phyloP scores from a whole-genome alignment of 768 basidiomycete genomes.

The Russula griseocarnosa region DNA sequence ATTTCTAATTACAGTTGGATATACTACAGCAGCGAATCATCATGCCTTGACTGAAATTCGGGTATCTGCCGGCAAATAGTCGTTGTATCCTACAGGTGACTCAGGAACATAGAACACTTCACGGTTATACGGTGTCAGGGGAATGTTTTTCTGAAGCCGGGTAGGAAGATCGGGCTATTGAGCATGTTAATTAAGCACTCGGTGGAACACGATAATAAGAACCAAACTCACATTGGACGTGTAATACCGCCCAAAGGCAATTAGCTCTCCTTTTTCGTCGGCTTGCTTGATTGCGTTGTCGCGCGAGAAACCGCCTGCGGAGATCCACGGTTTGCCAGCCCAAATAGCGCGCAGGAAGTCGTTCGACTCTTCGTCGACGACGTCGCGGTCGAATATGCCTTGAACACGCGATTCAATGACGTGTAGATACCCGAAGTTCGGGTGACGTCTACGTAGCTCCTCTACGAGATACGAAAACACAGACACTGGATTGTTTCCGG shows the following conservation, averaged over 20 bases:
- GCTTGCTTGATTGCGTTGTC: conserved; percentile 40
- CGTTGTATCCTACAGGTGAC: neutral
- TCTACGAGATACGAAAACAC: conserved; percentile 50
- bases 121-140: conserved; percentile 32
- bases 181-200: neutral
- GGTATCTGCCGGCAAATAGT: neutral
- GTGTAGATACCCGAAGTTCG: conserved; percentile 43
- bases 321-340: conserved; percentile 41
- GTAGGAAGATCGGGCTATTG: conserved; percentile 37
- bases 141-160: conserved; percentile 32
- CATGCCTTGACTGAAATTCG: neutral
- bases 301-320: conserved; percentile 44
- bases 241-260: conserved; percentile 40
- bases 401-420: conserved; percentile 33
- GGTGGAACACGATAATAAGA: neutral
- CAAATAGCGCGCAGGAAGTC: conserved; percentile 47
- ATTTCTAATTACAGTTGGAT: neutral
- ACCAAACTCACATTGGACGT: conserved; percentile 35
- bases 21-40: neutral
- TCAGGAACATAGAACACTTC: conserved; percentile 16
- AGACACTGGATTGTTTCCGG: conserved; percentile 51
- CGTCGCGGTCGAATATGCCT: neutral
- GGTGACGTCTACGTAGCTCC: conserved; percentile 39
- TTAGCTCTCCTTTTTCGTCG: conserved; percentile 35
- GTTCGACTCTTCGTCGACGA: conserved; percentile 33